These are phyloP conservation scores for Pythium diclinum DNA, from an alignment of 352 stramenopile genomes.

Conservation along the genomic window DNA sequence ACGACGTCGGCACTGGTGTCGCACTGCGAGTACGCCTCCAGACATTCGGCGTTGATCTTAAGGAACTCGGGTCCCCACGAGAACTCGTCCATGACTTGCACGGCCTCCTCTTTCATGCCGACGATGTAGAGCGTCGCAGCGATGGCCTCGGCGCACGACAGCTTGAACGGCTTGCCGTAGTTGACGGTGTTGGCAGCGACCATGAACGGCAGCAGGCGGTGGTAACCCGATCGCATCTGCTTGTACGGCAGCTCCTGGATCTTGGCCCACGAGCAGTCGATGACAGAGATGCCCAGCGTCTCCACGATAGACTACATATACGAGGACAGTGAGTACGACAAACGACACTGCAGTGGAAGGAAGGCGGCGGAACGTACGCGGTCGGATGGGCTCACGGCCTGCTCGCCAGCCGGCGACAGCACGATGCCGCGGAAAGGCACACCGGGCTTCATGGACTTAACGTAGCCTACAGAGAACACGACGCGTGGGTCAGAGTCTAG, in stretches of 20 bases:
- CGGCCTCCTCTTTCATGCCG: conserved; percentile 86
- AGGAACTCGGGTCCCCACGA: conserved; percentile 93
- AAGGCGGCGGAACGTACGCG: conserved; percentile 23
- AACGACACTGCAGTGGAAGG: neutral
- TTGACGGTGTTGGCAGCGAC: conserved; percentile 99
- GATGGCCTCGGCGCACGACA: conserved; percentile 97
- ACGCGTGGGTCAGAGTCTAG: neutral
- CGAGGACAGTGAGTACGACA: neutral
- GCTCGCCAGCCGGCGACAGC: conserved; percentile 89
- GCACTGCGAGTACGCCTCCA: conserved; percentile 84
- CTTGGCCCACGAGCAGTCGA: conserved; percentile 98
- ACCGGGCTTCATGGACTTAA: conserved; percentile 91
- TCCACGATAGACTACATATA: conserved; percentile 54
- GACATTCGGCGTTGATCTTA: conserved; percentile 92
- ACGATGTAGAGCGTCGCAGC: conserved; percentile 98
- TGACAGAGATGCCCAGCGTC: conserved; percentile 90
- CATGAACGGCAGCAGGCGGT: conserved; percentile 96
- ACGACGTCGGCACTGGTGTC: conserved; percentile 72
- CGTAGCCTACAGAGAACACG: conserved; percentile 48
- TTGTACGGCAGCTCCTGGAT: conserved; percentile 95
- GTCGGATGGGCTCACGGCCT: conserved; percentile 91
- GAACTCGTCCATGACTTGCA: conserved; percentile 92
- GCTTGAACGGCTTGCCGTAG: conserved; percentile 95
- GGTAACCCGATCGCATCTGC: conserved; percentile 91
- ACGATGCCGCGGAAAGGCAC: conserved; percentile 94